Conservation (phyloP, 805 yeast species). For the Torulaspora maleeae region DNA sequence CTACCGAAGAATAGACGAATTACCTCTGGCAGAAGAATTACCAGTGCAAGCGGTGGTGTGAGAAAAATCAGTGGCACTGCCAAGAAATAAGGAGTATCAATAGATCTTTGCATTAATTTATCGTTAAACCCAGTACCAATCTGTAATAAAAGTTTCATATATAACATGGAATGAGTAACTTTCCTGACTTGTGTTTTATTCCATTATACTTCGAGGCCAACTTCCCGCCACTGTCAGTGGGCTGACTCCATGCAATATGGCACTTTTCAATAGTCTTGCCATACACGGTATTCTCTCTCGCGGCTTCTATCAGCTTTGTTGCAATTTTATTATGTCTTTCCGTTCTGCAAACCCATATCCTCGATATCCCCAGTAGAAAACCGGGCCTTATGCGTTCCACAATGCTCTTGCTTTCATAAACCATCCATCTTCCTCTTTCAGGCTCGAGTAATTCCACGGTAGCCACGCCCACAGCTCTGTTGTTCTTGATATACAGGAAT, state of each 20-base stretch:
- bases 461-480: constrained; percentile 51
- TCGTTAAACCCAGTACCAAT: not conserved
- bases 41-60: constrained; percentile 33
- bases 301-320: constrained; percentile 40
- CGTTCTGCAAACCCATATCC: constrained; percentile 44
- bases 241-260: constrained; percentile 68
- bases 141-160: constrained; percentile 10
- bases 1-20: constrained; percentile 32
- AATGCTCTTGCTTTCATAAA: constrained; percentile 44
- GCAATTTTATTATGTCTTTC: constrained; percentile 52
- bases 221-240: constrained; percentile 58
- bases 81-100: constrained; percentile 20
- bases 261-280: constrained; percentile 43
- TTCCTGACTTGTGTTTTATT: constrained; percentile 42
- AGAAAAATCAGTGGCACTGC: constrained; percentile 35
- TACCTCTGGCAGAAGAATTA: constrained; percentile 32
- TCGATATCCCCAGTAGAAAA: constrained; percentile 44
- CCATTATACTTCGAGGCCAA: constrained; percentile 56
- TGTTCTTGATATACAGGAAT: constrained; percentile 45
- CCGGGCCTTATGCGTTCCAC: constrained; percentile 45
- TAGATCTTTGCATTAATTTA: not conserved
- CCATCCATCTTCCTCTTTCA: constrained; percentile 56
- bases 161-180: constrained; percentile 32
- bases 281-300: constrained; percentile 43
- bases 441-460: constrained; percentile 42